Conservation (phyloP, 345 rosid genomes). For the Angophora floribunda region DNA sequence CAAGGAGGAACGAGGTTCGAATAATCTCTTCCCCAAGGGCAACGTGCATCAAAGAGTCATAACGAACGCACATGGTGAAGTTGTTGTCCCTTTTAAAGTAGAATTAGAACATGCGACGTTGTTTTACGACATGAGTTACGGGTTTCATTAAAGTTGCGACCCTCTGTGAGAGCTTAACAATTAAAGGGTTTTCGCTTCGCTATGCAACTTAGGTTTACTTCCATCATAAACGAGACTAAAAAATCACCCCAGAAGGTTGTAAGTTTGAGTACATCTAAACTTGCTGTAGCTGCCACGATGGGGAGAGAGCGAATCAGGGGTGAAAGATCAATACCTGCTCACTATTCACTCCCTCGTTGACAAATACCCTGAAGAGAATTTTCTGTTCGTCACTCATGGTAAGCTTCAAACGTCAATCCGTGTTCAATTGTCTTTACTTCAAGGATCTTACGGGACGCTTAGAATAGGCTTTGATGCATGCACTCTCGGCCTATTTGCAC, state of each 20-base stretch:
- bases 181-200: too few species aligned
- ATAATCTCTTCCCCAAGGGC: background rate
- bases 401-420: background rate
- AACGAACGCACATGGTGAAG: background rate
- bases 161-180: background rate
- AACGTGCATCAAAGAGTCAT: too few species aligned
- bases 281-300: constrained; percentile 53
- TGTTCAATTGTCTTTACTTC: too few species aligned
- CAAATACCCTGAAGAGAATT: constrained; percentile 64
- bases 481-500: too few species aligned
- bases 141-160: background rate
- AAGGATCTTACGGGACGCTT: too few species aligned
- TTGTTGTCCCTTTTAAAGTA: background rate
- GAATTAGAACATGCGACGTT: background rate
- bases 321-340: constrained; percentile 42
- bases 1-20: constrained; percentile 21
- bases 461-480: background rate
- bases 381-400: constrained; percentile 86
- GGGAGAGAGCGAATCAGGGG: constrained; percentile 40
- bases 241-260: background rate
- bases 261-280: background rate
- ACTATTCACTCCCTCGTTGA: constrained; percentile 52
- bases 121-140: background rate
- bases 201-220: too few species aligned
- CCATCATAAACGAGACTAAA: background rate